A percentile compares a stretch with the other conserved stretches of the same genome.
Evolutionary conservation across 768 basidiomycete species (phyloP).

Genomic region (Boletus eberwhitei): DNA sequence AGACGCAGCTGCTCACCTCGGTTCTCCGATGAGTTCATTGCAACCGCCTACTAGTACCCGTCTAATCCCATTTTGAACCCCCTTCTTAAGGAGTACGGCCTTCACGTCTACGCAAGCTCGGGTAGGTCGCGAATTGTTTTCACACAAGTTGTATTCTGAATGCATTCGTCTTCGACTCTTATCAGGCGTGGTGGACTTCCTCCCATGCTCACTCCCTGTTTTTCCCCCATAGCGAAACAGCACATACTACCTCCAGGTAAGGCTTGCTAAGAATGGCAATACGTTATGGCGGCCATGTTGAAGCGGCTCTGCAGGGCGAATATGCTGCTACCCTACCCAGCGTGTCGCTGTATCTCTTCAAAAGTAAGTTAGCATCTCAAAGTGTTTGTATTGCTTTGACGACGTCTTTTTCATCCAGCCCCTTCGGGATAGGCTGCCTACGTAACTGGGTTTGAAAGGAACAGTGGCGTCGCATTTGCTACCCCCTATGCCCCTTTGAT

Average conservation of each 20-base stretch:
- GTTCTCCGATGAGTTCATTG: conserved; percentile 46
- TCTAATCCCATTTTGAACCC: conserved; percentile 46
- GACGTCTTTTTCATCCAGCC: conserved; percentile 26
- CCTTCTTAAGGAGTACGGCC: conserved; percentile 49
- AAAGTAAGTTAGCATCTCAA: conserved; percentile 32
- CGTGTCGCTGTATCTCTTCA: conserved; percentile 47
- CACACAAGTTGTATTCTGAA: conserved; percentile 18
- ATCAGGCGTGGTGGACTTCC: conserved; percentile 26
- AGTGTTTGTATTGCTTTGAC: background rate
- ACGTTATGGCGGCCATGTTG: background rate
- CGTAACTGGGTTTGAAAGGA: conserved; percentile 62
- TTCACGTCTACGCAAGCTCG: conserved; percentile 54
- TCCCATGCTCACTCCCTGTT: background rate
- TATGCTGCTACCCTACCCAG: conserved; percentile 52
- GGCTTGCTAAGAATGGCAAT: background rate
- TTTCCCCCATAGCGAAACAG: conserved; percentile 44
- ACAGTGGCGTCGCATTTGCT: conserved; percentile 57
- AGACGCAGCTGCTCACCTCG: conserved; percentile 7
- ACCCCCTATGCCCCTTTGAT: conserved; percentile 59
- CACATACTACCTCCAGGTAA: conserved; percentile 47
- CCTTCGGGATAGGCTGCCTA: conserved; percentile 57
- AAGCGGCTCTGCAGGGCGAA: conserved; percentile 38
- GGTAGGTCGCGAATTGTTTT: background rate
- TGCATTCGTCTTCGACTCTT: conserved; percentile 47
- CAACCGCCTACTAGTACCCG: conserved; percentile 44